phyloP scores from a whole-genome alignment of 164 flowering plant species.

The Magnolia kwangsiensis region DNA sequence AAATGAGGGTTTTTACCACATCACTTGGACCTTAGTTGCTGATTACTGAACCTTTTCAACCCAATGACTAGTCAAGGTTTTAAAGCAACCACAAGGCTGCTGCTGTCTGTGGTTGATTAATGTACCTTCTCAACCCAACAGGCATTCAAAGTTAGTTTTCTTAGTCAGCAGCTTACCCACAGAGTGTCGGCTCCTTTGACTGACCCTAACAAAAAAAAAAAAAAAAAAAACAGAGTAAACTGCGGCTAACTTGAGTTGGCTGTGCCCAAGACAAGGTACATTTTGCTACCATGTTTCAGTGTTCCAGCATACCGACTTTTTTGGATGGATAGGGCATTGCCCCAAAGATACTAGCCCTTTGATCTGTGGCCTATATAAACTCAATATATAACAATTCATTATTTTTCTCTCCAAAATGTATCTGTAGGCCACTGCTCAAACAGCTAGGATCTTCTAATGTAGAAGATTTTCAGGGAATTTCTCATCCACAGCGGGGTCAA shows the following conservation, averaged over 20 bases:
- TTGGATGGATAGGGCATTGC: background rate
- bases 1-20: background rate
- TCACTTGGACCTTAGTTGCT: background rate
- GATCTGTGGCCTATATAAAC: no score
- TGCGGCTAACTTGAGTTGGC: background rate
- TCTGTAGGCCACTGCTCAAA: background rate
- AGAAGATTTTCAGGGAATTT: background rate
- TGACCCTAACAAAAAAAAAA: no score
- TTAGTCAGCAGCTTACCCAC: no score
- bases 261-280: background rate
- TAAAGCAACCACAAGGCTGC: no score
- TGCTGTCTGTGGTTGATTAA: no score
- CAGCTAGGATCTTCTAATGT: background rate
- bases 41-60: background rate
- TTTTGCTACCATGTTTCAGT: background rate
- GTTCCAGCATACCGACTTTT: background rate
- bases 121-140: background rate
- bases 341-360: background rate
- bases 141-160: background rate
- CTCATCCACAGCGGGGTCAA: background rate
- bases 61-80: background rate
- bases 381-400: background rate
- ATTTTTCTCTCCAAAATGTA: background rate
- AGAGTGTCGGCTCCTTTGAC: no score
- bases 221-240: background rate